Base-by-base conservation (phyloP, 2,329 filamentous ascomycete species). In the Aspergillus latus region DNA sequence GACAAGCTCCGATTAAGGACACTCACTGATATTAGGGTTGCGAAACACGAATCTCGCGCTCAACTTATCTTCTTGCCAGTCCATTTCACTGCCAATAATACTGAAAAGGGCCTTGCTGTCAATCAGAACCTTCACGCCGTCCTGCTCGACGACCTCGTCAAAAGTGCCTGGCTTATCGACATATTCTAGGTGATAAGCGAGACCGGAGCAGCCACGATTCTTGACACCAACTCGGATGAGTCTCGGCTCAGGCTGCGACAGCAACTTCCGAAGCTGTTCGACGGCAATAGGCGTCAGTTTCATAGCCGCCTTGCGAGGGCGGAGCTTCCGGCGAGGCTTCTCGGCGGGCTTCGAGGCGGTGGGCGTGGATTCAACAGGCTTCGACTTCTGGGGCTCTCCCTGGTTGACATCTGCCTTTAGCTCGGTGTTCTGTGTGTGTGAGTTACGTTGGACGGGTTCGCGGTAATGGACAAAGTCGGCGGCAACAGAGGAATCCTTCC, bases 81-180 rank as follows among this genome's bases (percentile, higher is more conserved):
- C 94, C 94, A 99, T 99, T 77, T 97, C 93, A 70, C 89, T 96
- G 4, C 94, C 94, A 66, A 99, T 97, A 52, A 99, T 97, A 74
- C 93, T 97, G 72, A 99, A 92, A 49, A 99, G 78, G 42, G 94
- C 94, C 79, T 97, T 97, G 81, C 90, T 96, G 74, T 99, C 94
- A 56, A 99, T 94, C 72, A 97, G 74, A 34, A 99, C 93, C 76
- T 90, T 93, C 56, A 99, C 93, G 0, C 93, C 94, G 68, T 97
- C 94, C 72, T 99, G 94, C 71, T 95, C 92, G 1, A 99, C 91
- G 50, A 87, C 82, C 74, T 99, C 94, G 67, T 99, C 94, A 67
- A 97, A 93, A 37, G 84, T 80, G 3, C 87, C 91, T 0, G 93
- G 84, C 80, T 92, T 92, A 66, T 97, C 92, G 49, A 97, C 93